Conservation (phyloP, 768 basidiomycete species). For the Paxillus involutus region DNA sequence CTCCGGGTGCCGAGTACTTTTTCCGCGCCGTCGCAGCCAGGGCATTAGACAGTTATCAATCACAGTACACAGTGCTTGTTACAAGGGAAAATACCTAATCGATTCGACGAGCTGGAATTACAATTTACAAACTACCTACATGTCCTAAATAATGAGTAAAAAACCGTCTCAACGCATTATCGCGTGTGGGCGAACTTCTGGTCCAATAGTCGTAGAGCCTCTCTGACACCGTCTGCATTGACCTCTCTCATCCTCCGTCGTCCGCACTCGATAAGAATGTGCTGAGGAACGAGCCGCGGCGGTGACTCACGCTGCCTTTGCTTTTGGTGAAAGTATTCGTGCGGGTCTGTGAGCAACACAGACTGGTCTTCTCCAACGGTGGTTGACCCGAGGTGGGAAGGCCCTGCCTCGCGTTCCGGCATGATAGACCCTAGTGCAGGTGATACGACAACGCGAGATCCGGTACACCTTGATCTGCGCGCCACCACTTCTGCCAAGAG, state of each 20-base stretch:
- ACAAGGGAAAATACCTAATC: constrained; percentile 6
- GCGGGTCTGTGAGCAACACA: constrained; percentile 52
- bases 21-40: background rate
- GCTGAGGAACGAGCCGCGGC: constrained; percentile 57
- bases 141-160: background rate
- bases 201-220: constrained; percentile 76
- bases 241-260: constrained; percentile 63
- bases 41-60: background rate
- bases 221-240: constrained; percentile 67
- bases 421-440: constrained; percentile 49
- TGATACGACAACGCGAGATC: constrained; percentile 63
- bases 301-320: constrained; percentile 43
- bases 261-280: constrained; percentile 63
- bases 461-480: constrained; percentile 74
- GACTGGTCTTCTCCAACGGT: constrained; percentile 31
- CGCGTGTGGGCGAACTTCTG: constrained; percentile 49
- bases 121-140: background rate
- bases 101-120: background rate
- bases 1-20: background rate
- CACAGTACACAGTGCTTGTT: background rate
- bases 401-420: constrained; percentile 39
- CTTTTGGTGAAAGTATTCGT: constrained; percentile 50
- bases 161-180: constrained; percentile 9
- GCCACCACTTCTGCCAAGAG: constrained; percentile 89
- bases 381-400: constrained; percentile 10